phyloP scores from a whole-genome alignment of 331 rosid species.

The Quercus tomentella region DNA sequence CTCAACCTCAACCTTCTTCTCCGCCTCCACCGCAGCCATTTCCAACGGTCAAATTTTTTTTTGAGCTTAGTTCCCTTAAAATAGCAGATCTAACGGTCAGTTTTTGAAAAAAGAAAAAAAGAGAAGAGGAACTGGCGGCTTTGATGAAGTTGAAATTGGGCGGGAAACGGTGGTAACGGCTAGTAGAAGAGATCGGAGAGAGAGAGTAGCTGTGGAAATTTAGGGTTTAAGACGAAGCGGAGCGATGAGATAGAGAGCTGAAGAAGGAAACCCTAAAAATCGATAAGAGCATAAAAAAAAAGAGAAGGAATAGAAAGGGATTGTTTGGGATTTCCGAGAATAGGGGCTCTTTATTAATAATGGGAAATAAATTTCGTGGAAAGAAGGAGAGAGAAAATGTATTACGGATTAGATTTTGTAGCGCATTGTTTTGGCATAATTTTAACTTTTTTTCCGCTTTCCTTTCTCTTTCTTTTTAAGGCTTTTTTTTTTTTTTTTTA shows the following conservation, averaged over 20 bases:
- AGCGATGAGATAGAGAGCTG: constrained; percentile 21
- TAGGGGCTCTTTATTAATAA: constrained; percentile 31
- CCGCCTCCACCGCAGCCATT: constrained; percentile 73
- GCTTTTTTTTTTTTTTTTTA: too few relatives aligned
- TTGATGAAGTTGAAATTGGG: constrained; percentile 34
- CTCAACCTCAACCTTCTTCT: constrained; percentile 44
- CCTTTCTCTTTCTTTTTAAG: background rate
- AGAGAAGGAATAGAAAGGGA: background rate
- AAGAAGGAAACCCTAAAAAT: constrained; percentile 73
- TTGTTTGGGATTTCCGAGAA: constrained; percentile 47
- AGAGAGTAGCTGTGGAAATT: background rate
- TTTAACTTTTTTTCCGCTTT: background rate
- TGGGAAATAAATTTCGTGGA: background rate
- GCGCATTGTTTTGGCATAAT: background rate
- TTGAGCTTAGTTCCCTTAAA: background rate
- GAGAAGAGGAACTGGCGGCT: constrained; percentile 13
- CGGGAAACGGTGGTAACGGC: constrained; percentile 68
- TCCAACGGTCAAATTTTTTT: constrained; percentile 36
- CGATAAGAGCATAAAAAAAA: constrained; percentile 16
- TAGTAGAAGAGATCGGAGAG: constrained; percentile 41
- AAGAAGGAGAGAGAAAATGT: background rate
- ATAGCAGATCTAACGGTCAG: constrained; percentile 70
- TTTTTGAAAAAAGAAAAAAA: constrained; percentile 43
- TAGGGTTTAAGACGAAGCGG: constrained; percentile 13
- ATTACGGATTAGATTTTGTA: background rate